Conservation (phyloP, 2,329 filamentous ascomycete species). For the Stachybotrys chartarum region DNA sequence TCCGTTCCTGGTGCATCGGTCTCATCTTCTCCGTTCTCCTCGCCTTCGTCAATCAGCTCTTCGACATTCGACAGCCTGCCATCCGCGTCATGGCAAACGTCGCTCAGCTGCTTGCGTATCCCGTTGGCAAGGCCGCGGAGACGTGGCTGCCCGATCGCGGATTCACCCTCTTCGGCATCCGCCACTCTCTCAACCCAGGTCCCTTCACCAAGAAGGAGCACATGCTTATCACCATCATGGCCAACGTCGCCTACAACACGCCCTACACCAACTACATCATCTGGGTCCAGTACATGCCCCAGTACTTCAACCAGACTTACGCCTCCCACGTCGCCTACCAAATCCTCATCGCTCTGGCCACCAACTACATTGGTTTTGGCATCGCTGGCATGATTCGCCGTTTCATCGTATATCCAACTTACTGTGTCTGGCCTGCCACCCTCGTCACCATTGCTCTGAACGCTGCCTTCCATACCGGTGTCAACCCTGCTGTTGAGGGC, state of each 20-base stretch:
- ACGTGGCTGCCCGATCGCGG: constrained; percentile 42
- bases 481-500: constrained; percentile 29
- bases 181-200: constrained; percentile 46
- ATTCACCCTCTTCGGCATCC: constrained; percentile 37
- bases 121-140: constrained; percentile 44
- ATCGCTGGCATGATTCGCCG: constrained; percentile 46
- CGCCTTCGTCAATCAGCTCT: constrained; percentile 49
- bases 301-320: constrained; percentile 48
- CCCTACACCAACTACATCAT: constrained; percentile 50
- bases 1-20: constrained; percentile 47
- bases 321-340: constrained; percentile 46
- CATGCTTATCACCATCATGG: constrained; percentile 55
- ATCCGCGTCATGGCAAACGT: constrained; percentile 49
- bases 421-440: constrained; percentile 51
- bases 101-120: constrained; percentile 49
- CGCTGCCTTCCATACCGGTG: constrained; percentile 42
- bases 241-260: constrained; percentile 48
- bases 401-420: constrained; percentile 49
- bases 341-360: constrained; percentile 46
- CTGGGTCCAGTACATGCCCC: constrained; percentile 44
- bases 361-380: constrained; percentile 54
- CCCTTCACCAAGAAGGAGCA: constrained; percentile 55
- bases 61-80: constrained; percentile 47
- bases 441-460: constrained; percentile 49
- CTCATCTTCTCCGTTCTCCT: constrained; percentile 41